These are phyloP conservation scores for Penicillium aurantiogriseum DNA, from an alignment of 2,329 filamentous ascomycete species.

Conservation along the genomic window DNA sequence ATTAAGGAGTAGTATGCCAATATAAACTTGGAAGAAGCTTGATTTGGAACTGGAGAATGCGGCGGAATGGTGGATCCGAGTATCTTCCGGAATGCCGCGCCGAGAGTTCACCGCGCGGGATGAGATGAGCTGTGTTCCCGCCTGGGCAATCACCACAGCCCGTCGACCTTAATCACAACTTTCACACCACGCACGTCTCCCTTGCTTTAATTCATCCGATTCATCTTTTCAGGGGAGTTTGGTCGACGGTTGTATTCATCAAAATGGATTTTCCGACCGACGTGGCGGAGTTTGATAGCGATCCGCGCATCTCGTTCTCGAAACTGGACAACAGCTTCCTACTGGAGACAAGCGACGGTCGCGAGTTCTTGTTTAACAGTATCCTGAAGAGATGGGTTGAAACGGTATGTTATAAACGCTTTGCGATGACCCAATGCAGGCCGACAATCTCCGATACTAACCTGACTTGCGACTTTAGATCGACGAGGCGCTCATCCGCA, in stretches of 20 bases:
- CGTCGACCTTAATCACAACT: not conserved
- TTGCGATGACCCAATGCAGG: not conserved
- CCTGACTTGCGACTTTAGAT: conserved; percentile 42
- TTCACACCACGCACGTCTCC: too few species aligned
- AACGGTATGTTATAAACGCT: conserved; percentile 46
- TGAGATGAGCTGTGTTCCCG: not conserved
- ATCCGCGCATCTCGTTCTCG: conserved; percentile 85
- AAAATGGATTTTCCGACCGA: conserved; percentile 52
- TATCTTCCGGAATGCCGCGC: not conserved
- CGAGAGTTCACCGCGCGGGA: not conserved
- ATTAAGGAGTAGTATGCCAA: not conserved
- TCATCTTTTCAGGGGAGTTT: not conserved
- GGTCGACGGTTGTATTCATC: not conserved
- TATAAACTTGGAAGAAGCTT: not conserved
- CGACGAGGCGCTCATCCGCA: conserved; percentile 59
- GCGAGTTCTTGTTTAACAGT: conserved; percentile 79
- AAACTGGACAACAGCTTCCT: conserved; percentile 77
- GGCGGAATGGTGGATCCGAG: not conserved
- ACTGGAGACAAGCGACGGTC: conserved; percentile 78
- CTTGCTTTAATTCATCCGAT: not conserved
- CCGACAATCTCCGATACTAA: not conserved
- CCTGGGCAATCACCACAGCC: not conserved
- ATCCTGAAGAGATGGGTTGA: conserved; percentile 73
- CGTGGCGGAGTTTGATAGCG: conserved; percentile 67
- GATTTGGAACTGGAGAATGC: too few species aligned